Evolutionary conservation across 176 grass and related monocot species (phyloP).

Genomic region (Cymbopogon citratus): DNA sequence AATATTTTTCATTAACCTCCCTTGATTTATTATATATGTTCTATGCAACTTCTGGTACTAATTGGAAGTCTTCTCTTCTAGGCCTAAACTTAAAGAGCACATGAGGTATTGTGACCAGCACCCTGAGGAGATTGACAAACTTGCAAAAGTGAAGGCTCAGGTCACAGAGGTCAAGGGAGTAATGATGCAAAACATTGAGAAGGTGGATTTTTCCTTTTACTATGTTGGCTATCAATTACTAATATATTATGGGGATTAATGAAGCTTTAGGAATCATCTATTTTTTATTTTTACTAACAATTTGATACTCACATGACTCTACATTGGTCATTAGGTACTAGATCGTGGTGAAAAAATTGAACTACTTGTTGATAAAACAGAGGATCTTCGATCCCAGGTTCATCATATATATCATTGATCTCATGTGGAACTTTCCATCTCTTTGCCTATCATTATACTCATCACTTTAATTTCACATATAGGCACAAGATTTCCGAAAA

Average conservation of each 20-base stretch:
- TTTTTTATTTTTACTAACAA: neutral
- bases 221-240: neutral
- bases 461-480: neutral
- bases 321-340: constrained; percentile 41
- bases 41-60: neutral
- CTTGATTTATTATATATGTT: neutral
- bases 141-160: constrained; percentile 87
- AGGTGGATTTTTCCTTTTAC: constrained; percentile 29
- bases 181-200: constrained; percentile 96
- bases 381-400: constrained; percentile 87
- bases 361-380: constrained; percentile 76
- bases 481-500: constrained; percentile 86
- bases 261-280: neutral
- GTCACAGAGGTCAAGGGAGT: constrained; percentile 92
- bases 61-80: constrained; percentile 13
- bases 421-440: neutral
- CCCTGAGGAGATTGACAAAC: constrained; percentile 80
- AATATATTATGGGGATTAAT: neutral
- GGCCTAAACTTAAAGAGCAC: constrained; percentile 84
- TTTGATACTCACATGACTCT: neutral
- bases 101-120: constrained; percentile 79
- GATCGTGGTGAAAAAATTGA: constrained; percentile 92
- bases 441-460: neutral
- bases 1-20: neutral
- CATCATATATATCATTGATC: constrained; percentile 18